phyloP scores from a whole-genome alignment of 2,329 filamentous ascomycete genomes.

The Apiospora marii region DNA sequence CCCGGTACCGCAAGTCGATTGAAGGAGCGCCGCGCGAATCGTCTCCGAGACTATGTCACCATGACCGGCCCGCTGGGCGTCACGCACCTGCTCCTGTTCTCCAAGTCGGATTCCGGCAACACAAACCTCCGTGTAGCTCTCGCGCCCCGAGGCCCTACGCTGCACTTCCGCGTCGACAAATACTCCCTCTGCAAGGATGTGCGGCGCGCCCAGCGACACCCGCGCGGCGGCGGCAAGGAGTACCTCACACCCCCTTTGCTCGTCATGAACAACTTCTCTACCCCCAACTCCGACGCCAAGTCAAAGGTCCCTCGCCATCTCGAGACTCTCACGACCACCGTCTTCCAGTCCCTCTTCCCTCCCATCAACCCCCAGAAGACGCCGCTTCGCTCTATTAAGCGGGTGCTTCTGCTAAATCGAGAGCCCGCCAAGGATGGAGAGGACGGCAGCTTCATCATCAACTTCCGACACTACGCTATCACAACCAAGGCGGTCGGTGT shows the following conservation, averaged over 20 bases:
- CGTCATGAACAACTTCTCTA: slow-evolving; percentile 97
- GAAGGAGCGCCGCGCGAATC: slow-evolving; percentile 89
- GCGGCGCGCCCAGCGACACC: slow-evolving; percentile 81
- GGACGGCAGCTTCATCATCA: slow-evolving; percentile 80
- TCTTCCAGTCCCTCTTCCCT: slow-evolving; percentile 96
- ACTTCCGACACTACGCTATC: slow-evolving; percentile 93
- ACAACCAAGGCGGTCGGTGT: slow-evolving; percentile 87
- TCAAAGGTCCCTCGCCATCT: slow-evolving; percentile 90
- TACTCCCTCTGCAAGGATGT: slow-evolving; percentile 96
- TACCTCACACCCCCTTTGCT: slow-evolving; percentile 86
- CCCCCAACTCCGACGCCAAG: slow-evolving; percentile 64
- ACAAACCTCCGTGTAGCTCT: slow-evolving; percentile 89
- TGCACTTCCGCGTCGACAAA: slow-evolving; percentile 93
- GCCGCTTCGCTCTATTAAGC: slow-evolving; percentile 88
- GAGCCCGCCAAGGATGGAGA: slow-evolving; percentile 61
- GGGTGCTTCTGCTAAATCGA: slow-evolving; percentile 89
- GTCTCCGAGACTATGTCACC: slow-evolving; percentile 87
- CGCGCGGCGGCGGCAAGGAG: slow-evolving; percentile 83
- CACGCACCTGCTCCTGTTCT: slow-evolving; percentile 92
- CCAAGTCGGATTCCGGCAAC: slow-evolving; percentile 86
- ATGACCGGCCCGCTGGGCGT: slow-evolving; percentile 97
- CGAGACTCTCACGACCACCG: slow-evolving; percentile 88
- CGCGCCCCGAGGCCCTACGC: slow-evolving; percentile 87
- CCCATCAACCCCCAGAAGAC: slow-evolving; percentile 93
- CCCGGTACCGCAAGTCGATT: slow-evolving; percentile 89